Evolutionary conservation across 2,329 filamentous ascomycete genomes (phyloP), one percentile per base, ranked within the genome.

Genomic region (Exophiala xenobiotica): DNA sequence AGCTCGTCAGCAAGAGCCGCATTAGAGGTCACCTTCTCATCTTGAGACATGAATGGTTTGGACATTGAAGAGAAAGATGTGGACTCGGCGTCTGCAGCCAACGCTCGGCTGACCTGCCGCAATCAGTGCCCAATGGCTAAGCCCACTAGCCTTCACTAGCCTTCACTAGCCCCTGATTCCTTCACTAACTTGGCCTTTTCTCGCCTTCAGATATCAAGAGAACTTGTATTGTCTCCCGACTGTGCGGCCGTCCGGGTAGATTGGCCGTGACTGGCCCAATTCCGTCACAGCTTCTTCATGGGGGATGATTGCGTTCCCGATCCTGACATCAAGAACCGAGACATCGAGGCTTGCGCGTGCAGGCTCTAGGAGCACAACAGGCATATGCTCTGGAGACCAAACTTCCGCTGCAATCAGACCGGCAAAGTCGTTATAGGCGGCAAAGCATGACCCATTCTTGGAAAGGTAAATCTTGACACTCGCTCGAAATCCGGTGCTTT

Each of bases 1-100:
- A 74, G 68, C 63, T 77, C 74, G 59, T 76, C 72, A 12, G 67
- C 67, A 4, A 76, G 68, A 16, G 75, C 74, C 67, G 70, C 43
- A 61, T 66, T 58, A 6, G 29, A 23, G n/a, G 7, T 26, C 26
- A 40, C 24, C 24, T 38, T 41, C 44, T 47, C 51, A 50, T 52
- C 39, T 27, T 53, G 18, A 40, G 38, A 40, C 38, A 40, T 40
- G 18, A 40, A 40, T 6, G 18, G 38, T 24, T 18, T 23, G 38
- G n/a, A n/a, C n/a, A n/a, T n/a, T n/a, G n/a, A n/a, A n/a, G n/a
- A n/a, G n/a, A n/a, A n/a, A n/a, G n/a, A n/a, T n/a, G n/a, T 11
- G 16, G 29, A 11, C 16, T 9, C 29, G 5, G 5, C 29, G 12
- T 7, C 29, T 5, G 3, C 9, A 14, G 29, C 1, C 29, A 33